Base-by-base conservation (phyloP, 768 basidiomycete genomes). In the Sarcomyxa edulis region DNA sequence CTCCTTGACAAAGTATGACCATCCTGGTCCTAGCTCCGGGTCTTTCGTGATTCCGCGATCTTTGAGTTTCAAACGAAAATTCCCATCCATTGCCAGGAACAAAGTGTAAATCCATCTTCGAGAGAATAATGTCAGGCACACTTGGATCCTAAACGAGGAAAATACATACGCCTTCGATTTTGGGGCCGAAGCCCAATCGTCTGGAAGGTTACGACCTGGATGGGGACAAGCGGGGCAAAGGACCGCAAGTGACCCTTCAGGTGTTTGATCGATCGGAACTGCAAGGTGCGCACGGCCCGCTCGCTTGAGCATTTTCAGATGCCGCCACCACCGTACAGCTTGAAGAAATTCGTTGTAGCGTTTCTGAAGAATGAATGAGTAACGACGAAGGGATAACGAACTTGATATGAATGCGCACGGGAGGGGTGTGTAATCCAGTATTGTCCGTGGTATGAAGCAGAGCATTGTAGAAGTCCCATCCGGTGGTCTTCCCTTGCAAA, bases 61-160 rank as follows among this genome's bases (percentile, higher is more conserved):
- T 50, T 34, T 33, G n/a, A 25, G 34, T 37, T 58, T 59, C 9
- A 61, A 44, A 1, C 57, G 45, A 40, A 63, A 65, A 45, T 62
- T 62, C 2, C 58, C 50, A 35, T 62, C 58, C 1, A 64, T 52
- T 1, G 49, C 52, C 1, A 63, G 19, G 31, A 59, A 57, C 4
- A 48, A 27, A 2, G 23, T 24, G 35, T 56, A 53, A 3, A 59
- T 21, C 55, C 58, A 63, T 37, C 60, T 61, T 27, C 27, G 18
- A 37, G n/a, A 45, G 22, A 33, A 33, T 9, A 10, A 33, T 14
- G 16, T 35, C 11, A 25, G 1, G 35, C 15, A 11, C 24, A 19
- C 8, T 19, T n/a, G 28, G 20, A 34, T 11, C 8, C 9, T 23
- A 21, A 25, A 12, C 22, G 9, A 25, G 18, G 11, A 33, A 21